phyloP scores from a whole-genome alignment of 805 yeast genomes.

The Myxozyma sirexii region DNA sequence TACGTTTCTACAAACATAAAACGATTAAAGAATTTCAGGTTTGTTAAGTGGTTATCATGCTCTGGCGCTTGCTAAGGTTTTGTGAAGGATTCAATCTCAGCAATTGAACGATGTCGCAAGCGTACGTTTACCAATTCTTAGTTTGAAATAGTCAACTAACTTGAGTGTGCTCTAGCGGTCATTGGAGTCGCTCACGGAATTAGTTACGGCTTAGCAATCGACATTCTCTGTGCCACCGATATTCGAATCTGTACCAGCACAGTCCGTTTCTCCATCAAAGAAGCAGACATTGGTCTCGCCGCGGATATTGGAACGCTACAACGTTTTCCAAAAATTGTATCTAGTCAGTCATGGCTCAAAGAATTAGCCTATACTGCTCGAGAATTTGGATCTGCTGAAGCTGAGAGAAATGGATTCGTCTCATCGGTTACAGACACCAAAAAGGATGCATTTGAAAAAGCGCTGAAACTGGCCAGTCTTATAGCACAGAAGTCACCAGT shows the following conservation, averaged over 20 bases:
- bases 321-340: slow-evolving; percentile 58
- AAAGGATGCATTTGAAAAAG: slow-evolving; percentile 53
- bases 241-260: slow-evolving; percentile 60
- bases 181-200: slow-evolving; percentile 69
- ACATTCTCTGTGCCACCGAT: slow-evolving; percentile 60
- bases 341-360: slow-evolving; percentile 59
- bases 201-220: slow-evolving; percentile 67
- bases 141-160: too few species aligned
- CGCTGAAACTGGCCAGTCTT: slow-evolving; percentile 52
- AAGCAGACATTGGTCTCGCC: slow-evolving; percentile 70
- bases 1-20: slow-evolving; percentile 41
- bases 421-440: slow-evolving; percentile 52
- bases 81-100: slow-evolving; percentile 13
- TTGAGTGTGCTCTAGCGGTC: slow-evolving; percentile 49
- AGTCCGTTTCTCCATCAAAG: slow-evolving; percentile 61
- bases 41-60: not conserved
- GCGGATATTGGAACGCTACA: slow-evolving; percentile 82
- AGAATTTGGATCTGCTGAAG: slow-evolving; percentile 57
- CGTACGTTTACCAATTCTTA: slow-evolving; percentile 12
- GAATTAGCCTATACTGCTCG: slow-evolving; percentile 67
- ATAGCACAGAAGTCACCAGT: slow-evolving; percentile 56
- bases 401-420: slow-evolving; percentile 58
- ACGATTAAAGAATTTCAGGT: slow-evolving; percentile 61
- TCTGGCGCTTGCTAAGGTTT: slow-evolving; percentile 4
- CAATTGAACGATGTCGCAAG: slow-evolving; percentile 32